phyloP scores from a whole-genome alignment of 257 asterid species.

The Nicotiana undulata region DNA sequence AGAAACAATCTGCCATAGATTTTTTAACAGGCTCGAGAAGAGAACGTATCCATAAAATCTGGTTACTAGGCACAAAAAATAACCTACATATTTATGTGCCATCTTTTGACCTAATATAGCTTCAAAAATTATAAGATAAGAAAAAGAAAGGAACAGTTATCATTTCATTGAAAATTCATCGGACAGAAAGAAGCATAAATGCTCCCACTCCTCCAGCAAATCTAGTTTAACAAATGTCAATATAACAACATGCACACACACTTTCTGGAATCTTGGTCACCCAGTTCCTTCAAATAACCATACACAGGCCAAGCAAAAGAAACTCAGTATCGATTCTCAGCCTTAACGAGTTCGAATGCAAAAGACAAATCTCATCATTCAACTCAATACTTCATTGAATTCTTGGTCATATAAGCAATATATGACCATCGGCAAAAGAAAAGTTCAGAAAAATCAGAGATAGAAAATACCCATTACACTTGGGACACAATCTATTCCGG shows the following conservation, averaged over 20 bases:
- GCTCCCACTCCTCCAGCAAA: background rate
- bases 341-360: background rate
- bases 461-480: conserved; percentile 44
- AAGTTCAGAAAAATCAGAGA: background rate
- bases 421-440: background rate
- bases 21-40: background rate
- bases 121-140: background rate
- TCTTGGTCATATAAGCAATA: background rate
- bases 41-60: background rate
- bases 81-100: background rate
- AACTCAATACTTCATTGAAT: background rate
- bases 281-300: background rate
- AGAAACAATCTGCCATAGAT: background rate
- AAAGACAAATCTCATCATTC: background rate
- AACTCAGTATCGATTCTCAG: background rate
- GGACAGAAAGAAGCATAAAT: background rate
- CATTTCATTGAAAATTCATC: background rate
- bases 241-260: background rate
- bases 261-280: background rate
- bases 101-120: background rate
- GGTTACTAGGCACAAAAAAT: background rate
- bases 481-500: conserved; percentile 35
- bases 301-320: background rate
- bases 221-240: background rate
- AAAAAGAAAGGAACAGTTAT: background rate